Evolutionary conservation across 805 yeast genomes (phyloP).

Genomic region (Pichia phayaonensis): DNA sequence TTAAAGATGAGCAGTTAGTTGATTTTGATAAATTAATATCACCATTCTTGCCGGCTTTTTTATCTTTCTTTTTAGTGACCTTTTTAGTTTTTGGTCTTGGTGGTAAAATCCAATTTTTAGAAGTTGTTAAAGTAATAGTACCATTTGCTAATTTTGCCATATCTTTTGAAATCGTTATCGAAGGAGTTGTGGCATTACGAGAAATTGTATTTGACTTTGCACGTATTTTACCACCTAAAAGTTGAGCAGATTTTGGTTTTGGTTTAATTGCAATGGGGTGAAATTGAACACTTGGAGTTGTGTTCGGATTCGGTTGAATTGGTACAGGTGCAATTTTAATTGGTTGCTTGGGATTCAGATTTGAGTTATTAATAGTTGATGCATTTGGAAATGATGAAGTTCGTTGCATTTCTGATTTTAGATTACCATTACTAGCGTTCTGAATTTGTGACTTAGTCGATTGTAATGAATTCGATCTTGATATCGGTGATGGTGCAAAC

Average conservation of each 20-base stretch:
- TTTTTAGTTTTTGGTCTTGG: slow-evolving; percentile 40
- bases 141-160: background rate
- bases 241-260: slow-evolving; percentile 17
- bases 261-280: slow-evolving; percentile 28
- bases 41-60: slow-evolving; percentile 1
- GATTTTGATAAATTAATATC: background rate
- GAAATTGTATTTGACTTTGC: slow-evolving; percentile 1
- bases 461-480: background rate
- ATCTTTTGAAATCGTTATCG: background rate
- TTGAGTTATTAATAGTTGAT: background rate
- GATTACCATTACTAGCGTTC: background rate
- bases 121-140: slow-evolving; percentile 12
- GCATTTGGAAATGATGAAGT: background rate
- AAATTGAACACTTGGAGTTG: slow-evolving; percentile 9
- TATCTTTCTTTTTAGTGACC: slow-evolving; percentile 7
- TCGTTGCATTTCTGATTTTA: background rate
- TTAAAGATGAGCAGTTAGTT: background rate
- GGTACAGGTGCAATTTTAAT: background rate
- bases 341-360: background rate
- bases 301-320: slow-evolving; percentile 5
- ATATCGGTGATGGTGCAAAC: background rate
- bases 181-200: background rate
- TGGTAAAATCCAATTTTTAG: slow-evolving; percentile 44
- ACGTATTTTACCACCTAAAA: slow-evolving; percentile 6
- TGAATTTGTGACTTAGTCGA: background rate